Conservation (phyloP, 805 yeast genomes). For the Teunomyces funiuensis region DNA sequence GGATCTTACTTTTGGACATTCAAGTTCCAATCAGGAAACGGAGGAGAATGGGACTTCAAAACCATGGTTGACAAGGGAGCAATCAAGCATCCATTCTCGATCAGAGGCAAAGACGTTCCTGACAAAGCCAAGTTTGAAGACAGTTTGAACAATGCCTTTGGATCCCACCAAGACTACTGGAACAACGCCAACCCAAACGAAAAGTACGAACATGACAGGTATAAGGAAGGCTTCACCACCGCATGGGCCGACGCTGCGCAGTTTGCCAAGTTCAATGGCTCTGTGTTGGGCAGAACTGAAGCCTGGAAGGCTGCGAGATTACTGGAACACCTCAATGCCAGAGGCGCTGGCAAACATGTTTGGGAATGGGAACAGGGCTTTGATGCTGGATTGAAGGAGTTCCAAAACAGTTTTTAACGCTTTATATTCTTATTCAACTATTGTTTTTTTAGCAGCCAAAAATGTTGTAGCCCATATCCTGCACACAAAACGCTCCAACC, state of each 20-base stretch:
- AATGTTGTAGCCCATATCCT: background rate
- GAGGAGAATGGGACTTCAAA: conserved; percentile 95
- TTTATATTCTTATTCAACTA: background rate
- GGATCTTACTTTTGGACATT: conserved; percentile 92
- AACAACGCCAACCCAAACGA: conserved; percentile 52
- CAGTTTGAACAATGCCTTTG: conserved; percentile 33
- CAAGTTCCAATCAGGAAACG: conserved; percentile 83
- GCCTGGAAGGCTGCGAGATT: conserved; percentile 69
- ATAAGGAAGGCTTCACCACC: conserved; percentile 69
- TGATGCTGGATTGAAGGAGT: conserved; percentile 56
- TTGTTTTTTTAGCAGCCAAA: conserved; percentile 2
- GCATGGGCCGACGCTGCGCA: conserved; percentile 74
- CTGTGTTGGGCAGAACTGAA: conserved; percentile 68
- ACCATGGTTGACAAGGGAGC: conserved; percentile 71
- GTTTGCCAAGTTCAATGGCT: conserved; percentile 68
- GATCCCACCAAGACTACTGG: conserved; percentile 70
- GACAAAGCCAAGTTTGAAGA: conserved; percentile 42
- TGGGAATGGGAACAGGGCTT: conserved; percentile 96
- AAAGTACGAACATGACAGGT: conserved; percentile 79
- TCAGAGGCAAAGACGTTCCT: conserved; percentile 34
- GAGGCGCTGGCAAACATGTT: conserved; percentile 55
- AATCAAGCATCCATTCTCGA: conserved; percentile 21
- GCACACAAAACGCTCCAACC: background rate
- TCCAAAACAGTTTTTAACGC: conserved; percentile 12
- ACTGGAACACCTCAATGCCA: conserved; percentile 54